Evolutionary conservation across 257 asterid genomes (phyloP), one percentile per base, ranked within the genome.

Genomic region (Rehmannia glutinosa): DNA sequence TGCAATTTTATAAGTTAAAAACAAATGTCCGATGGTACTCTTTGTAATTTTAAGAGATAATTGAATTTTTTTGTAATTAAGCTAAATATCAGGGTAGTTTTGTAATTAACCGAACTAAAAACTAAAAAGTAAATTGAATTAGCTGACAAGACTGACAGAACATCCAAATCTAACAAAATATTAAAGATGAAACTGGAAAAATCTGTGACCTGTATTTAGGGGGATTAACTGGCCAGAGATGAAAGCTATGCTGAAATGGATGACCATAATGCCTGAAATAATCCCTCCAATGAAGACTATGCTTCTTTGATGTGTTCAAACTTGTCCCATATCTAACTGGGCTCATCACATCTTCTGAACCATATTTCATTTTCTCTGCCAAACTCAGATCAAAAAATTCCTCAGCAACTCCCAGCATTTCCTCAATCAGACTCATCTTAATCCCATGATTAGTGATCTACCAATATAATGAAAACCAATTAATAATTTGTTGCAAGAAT

Each of bases 251-350:
- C 3, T 78, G 27, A 66, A 63, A 42, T 10, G 85, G 88, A 53
- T 77, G 81, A 4, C 83, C 88, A 66, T 78, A 84, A 62, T 82
- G 91, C 57, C 91, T 82, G 56, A 84, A 70, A 32, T 41, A 86
- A 61, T 86, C 90, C 62, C 94, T 86, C 94, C 94, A 86, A 46
- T 82, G 82, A 42, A 74, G 84, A 11, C 20, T 1, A 47, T 80
- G 83, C 23, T 65, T 73, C 57, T 59, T 70, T 0, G 81, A 63
- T 0, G 90, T 74, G 69, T 80, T 84, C 78, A 86, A 76, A 52
- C 91, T 86, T 16, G 90, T 86, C 47, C 94, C 90, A 41, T 82
- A 82, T 50, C 94, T 74, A 0, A 82, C 56, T 0, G 82, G 78
- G 7, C 77, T 77, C 91, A 86, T 62, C n/a, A 84, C 94, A 72